Percentiles rank a stretch among this genome's conserved stretches.
Conservation (phyloP, 2,329 filamentous ascomycete species). For the Nemania sp. region DNA sequence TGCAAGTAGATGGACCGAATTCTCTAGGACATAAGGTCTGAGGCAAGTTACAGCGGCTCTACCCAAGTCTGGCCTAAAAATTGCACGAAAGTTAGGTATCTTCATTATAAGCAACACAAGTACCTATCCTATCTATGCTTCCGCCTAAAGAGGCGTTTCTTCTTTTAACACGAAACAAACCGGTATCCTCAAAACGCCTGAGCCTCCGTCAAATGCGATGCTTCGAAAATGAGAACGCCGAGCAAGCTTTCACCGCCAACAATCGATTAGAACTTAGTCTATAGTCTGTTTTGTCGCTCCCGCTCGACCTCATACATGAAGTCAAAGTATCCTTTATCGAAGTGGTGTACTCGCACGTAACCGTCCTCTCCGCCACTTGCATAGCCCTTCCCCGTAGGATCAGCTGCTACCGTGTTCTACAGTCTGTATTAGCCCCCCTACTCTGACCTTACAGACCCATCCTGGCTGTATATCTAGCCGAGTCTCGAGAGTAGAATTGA, state of each 20-base stretch:
- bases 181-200: slow-evolving; percentile 46
- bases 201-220: slow-evolving; percentile 49
- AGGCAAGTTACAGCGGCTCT: not conserved
- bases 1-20: not conserved
- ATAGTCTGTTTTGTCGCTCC: slow-evolving; percentile 67
- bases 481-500: slow-evolving; percentile 13
- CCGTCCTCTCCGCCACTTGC: slow-evolving; percentile 97
- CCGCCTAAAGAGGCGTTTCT: slow-evolving; percentile 29
- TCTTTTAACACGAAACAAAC: slow-evolving; percentile 43
- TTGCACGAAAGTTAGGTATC: slow-evolving; percentile 39
- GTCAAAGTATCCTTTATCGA: slow-evolving; percentile 98
- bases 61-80: not conserved
- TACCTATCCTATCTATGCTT: slow-evolving; percentile 34
- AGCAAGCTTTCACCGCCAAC: slow-evolving; percentile 38
- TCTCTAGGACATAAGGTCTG: not conserved
- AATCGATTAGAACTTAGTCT: slow-evolving; percentile 40
- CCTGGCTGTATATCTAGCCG: not conserved
- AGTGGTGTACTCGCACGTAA: slow-evolving; percentile 97
- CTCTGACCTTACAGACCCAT: not conserved
- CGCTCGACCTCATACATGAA: slow-evolving; percentile 99
- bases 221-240: slow-evolving; percentile 46
- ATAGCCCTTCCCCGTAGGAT: slow-evolving; percentile 92
- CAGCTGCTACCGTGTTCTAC: slow-evolving; percentile 90
- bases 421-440: slow-evolving; percentile 25
- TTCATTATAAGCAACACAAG: slow-evolving; percentile 43